Base-by-base conservation (phyloP, 495 filamentous ascomycete genomes). In the Aspergillus cristatus region DNA sequence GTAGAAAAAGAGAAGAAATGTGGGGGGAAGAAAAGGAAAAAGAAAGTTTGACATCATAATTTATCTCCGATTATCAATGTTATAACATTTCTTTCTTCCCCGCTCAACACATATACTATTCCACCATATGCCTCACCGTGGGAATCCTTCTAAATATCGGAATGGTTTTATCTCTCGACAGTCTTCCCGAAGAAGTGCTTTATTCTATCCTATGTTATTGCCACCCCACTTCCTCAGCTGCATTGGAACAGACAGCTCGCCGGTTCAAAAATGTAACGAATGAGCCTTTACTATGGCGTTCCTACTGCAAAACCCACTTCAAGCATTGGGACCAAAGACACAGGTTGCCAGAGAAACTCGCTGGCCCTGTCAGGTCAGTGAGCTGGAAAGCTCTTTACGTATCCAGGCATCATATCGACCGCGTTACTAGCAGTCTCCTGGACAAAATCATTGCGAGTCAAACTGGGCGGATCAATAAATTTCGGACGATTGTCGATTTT, bases 311-410 rank as follows among this genome's bases (percentile, higher is more conserved):
- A 20, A 57, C 51, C 13, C 55, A 68, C 11, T 94, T 82, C 57
- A 68, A 57, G 32, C 84, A 74, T 51, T 98, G 91, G 91, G 68
- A 79, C 34, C 54, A 66, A 1, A 64, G 60, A 26, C 88, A 94
- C 64, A 55, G 68, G 15, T 67, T 94, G 20, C 39, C 55, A 13
- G 53, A 65, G 35, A 87, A 81, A 49, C 43, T 71, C 5, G 51
- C 78, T 1, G 36, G 46, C 6, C 58, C 63, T 7, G 68, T 76
- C 1, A 64, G 64, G n/a, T 66, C 75, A 8, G 72, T 82, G 1
- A 62, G 87, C 48, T 98, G 91, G 91, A 87, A 79, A 47, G 46
- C 51, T 5, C 65, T 95, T 2, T 96, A 80, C 63, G 51, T 77
- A 16, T 47, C 66, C 28, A 77, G 83, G 42, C 61, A 71, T 25